Conservation (phyloP, 176 grass and related monocot genomes). For the Zea luxurians region DNA sequence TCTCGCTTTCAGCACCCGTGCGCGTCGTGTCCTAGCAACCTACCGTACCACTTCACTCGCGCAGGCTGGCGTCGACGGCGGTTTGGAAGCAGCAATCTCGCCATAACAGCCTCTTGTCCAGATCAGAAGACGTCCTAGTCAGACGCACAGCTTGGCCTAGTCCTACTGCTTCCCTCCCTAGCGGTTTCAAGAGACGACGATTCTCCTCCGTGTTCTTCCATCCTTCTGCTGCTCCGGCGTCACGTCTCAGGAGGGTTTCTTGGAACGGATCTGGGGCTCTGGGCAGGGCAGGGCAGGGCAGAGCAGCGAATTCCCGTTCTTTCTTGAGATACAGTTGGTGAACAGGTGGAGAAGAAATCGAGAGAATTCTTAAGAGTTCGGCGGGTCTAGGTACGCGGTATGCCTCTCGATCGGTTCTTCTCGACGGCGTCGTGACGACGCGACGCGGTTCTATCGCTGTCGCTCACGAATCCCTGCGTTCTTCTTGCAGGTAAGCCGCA, state of each 20-base stretch:
- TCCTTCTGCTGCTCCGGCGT: slow-evolving; percentile 10
- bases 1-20: slow-evolving; percentile 20
- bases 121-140: not conserved
- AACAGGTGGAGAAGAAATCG: not conserved
- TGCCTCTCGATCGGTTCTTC: not conserved
- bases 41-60: not conserved
- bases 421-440: too few species aligned
- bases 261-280: not conserved
- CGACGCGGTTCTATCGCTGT: not conserved
- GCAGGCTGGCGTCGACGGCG: slow-evolving; percentile 25
- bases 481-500: slow-evolving; percentile 15
- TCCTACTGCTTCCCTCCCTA: not conserved
- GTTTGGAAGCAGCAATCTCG: slow-evolving; percentile 47
- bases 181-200: slow-evolving; percentile 7
- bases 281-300: not conserved
- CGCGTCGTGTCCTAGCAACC: not conserved
- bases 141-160: not conserved
- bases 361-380: not conserved
- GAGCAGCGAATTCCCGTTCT: not conserved
- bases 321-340: not conserved
- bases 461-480: not conserved
- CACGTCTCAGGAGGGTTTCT: not conserved
- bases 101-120: not conserved
- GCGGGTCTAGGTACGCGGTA: slow-evolving; percentile 9
- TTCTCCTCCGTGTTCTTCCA: not conserved